Base-by-base conservation (phyloP, 2,329 filamentous ascomycete genomes). In the Apiospora hydei region DNA sequence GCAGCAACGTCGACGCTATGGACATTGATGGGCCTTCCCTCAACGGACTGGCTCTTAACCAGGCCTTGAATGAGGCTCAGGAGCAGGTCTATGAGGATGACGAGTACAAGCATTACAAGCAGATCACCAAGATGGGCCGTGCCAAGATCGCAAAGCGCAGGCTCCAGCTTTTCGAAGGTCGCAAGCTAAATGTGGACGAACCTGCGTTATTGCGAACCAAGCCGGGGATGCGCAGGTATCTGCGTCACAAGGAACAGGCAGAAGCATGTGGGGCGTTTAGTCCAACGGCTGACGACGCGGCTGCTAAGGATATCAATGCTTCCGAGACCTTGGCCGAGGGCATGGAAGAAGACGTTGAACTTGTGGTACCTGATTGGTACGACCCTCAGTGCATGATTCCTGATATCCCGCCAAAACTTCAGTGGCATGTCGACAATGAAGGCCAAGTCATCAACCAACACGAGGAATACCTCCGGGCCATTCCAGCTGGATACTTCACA, bases 21-120 rank as follows among this genome's bases (percentile, higher is more conserved):
- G 96, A 99, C 72, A 90, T 96, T 46, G 96, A 98, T 79, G 93
- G 89, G 0, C 89, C 92, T 7, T 92, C 91, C 2, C 85, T 94
- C 51, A 92, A 90, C 75, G 91, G 90, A 30, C 87, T 93, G 80
- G 86, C 88, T 0, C 80, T 93, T 26, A 88, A 87, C 51, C 89
- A 92, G 69, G 88, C 90, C 0, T 87, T 93, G 71, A 89, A 89
- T 21, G 88, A 92, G 72, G 89, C 89, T 43, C 88, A 86, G 18
- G 93, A 97, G 77, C 94, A 97, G 76, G 88, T 89, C 16, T 94
- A 94, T 76, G 91, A 97, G 77, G 95, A 98, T 77, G 95, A 98
- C 72, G 96, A 98, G 80, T 98, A 96, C 84, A 97, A 97, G 81
- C 93, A 96, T 47, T 99, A 97, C 96, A 99, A 98, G 84, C 96